Conservation (phyloP, 495 filamentous ascomycete genomes). For the Neurospora sp. region DNA sequence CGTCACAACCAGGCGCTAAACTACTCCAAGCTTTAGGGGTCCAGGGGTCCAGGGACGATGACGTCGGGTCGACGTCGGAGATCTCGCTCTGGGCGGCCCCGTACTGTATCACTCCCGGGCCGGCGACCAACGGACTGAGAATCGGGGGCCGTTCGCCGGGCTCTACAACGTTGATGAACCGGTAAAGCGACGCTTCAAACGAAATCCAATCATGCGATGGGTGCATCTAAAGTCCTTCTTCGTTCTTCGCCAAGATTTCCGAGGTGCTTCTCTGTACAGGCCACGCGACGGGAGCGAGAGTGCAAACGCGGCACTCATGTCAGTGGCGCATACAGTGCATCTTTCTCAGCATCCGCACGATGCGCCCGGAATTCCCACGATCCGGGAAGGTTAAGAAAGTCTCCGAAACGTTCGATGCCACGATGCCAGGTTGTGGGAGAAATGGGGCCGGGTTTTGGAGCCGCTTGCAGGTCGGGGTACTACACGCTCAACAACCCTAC, state of each 20-base stretch:
- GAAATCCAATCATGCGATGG: not conserved
- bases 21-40: not conserved
- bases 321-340: not conserved
- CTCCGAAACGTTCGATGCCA: not conserved
- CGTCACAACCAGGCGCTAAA: not conserved
- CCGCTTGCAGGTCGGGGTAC: too few relatives aligned
- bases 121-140: not conserved
- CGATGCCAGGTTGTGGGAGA: too few relatives aligned
- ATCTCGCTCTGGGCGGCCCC: not conserved
- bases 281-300: not conserved
- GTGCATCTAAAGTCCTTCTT: not conserved
- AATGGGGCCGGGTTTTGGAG: too few relatives aligned
- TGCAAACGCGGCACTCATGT: not conserved
- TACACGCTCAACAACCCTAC: too few relatives aligned
- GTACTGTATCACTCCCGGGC: not conserved
- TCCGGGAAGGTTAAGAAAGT: not conserved
- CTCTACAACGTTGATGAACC: not conserved
- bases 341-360: not conserved
- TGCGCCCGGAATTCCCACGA: not conserved
- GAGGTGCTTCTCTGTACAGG: not conserved
- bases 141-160: not conserved
- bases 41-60: not conserved
- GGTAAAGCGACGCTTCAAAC: too few relatives aligned
- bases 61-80: not conserved
- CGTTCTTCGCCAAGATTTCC: not conserved